phyloP scores from a whole-genome alignment of 108 stramenopile species.

The Nannochloropsis granulata region DNA sequence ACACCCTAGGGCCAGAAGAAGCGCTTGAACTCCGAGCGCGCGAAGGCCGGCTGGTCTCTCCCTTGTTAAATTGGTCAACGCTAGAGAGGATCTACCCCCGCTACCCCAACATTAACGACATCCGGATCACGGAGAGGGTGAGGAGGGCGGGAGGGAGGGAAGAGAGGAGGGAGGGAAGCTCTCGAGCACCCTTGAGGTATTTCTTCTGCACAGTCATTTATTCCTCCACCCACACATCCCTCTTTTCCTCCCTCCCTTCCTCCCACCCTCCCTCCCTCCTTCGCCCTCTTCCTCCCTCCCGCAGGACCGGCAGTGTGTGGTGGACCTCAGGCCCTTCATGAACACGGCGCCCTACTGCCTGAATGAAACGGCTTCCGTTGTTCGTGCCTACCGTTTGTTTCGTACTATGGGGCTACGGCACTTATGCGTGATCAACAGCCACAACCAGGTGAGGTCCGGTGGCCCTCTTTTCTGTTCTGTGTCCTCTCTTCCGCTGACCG shows the following conservation, averaged over 20 bases:
- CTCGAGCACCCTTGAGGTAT: background rate
- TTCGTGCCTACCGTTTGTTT: slow-evolving; percentile 80
- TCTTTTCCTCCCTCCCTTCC: background rate
- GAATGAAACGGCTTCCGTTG: slow-evolving; percentile 64
- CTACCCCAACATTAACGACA: slow-evolving; percentile 72
- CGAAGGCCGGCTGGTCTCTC: slow-evolving; percentile 57
- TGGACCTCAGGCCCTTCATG: slow-evolving; percentile 88
- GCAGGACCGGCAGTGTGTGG: slow-evolving; percentile 47
- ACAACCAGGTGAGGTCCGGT: slow-evolving; percentile 34
- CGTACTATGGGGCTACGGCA: slow-evolving; percentile 86
- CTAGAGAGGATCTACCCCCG: slow-evolving; percentile 81
- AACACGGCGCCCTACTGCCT: slow-evolving; percentile 89
- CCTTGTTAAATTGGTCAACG: slow-evolving; percentile 79
- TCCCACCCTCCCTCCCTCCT: background rate
- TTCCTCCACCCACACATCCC: background rate
- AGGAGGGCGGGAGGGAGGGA: slow-evolving; percentile 4
- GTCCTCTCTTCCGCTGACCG: background rate
- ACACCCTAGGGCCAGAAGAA: slow-evolving; percentile 34
- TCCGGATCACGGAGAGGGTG: slow-evolving; percentile 56
- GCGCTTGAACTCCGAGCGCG: slow-evolving; percentile 12
- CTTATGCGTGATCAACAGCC: slow-evolving; percentile 60
- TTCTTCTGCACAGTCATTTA: background rate
- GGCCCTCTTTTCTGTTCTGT: background rate
- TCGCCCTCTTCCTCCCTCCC: background rate
- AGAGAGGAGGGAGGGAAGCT: background rate